Base-by-base conservation (phyloP, 176 grass and related monocot genomes). In the Rhipidocladum racemiflorum region DNA sequence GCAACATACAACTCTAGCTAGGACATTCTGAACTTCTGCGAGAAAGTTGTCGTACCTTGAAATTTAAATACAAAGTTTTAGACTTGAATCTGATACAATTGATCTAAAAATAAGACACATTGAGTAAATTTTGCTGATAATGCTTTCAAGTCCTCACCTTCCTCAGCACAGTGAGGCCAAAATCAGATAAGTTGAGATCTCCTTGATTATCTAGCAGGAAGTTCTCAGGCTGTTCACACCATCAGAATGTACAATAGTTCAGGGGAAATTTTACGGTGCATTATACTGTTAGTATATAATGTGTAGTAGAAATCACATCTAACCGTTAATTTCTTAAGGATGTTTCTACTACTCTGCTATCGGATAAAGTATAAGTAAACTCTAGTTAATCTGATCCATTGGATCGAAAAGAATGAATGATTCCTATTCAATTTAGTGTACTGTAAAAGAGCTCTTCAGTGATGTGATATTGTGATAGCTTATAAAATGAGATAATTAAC, bases 131-230 rank as follows among this genome's bases (percentile, higher is more conserved):
- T 2, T 20, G 21, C 13, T 10, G 13, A 24, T 16, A 59, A 49
- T 51, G 9, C 23, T 75, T 84, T 60, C 28, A 44, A 51, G 27
- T 73, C 29, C 39, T 78, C 24, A 92, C 88, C 88, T 85, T 91
- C 55, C 68, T 60, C 66, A 96, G 65, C 36, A 61, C 88, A 35
- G 88, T 89, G 20, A 92, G 83, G 15, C 93, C 93, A 65, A 96
- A 96, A 83, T 96, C 90, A 42, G 90, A 91, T 36, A 96, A 76
- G 60, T 96, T 96, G 65, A 96, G 79, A 80, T 91, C 74, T 2
- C 88, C 86, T 36, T 84, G 89, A 35, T 77, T 90, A 83, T 95
- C 93, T 64, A 96, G 27, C 76, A 96, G 39, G 50, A 96, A 66
- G 54, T 96, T 96, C 61, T 96, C 90, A 21, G 93, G 90, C 93